These are phyloP conservation scores for Naegleria fowleri DNA, from an alignment of 208 protist species.

Conservation along the genomic window DNA sequence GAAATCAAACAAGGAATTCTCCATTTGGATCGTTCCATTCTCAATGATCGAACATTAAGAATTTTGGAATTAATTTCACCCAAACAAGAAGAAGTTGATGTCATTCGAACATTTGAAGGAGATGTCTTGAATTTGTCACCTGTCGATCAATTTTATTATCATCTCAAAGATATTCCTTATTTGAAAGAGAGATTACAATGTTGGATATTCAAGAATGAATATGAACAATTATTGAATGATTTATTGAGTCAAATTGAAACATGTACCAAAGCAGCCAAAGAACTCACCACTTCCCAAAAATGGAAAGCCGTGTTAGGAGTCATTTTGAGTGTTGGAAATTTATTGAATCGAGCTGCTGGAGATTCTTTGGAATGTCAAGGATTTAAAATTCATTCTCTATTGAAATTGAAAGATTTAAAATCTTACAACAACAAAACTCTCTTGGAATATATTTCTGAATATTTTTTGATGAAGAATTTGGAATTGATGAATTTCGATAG, in stretches of 20 bases:
- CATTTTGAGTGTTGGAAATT: not conserved
- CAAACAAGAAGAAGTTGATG: not conserved
- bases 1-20: not conserved
- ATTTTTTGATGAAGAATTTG: not conserved
- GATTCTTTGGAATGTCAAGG: not conserved
- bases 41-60: not conserved
- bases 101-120: not conserved
- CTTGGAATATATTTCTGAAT: not conserved
- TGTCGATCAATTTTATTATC: not conserved
- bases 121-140: not conserved
- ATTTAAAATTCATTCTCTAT: not conserved
- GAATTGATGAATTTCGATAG: not conserved
- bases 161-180: not conserved
- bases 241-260: not conserved
- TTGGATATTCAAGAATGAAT: conserved; percentile 3
- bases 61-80: not conserved
- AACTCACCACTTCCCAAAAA: not conserved
- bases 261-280: not conserved
- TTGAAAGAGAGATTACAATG: not conserved
- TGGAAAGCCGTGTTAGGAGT: not conserved
- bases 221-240: not conserved
- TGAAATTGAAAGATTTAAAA: not conserved
- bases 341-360: not conserved
- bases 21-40: not conserved
- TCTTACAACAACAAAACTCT: not conserved